These are phyloP conservation scores for Hippophae tibetana DNA, from an alignment of 306 rosid species.

Conservation along the genomic window DNA sequence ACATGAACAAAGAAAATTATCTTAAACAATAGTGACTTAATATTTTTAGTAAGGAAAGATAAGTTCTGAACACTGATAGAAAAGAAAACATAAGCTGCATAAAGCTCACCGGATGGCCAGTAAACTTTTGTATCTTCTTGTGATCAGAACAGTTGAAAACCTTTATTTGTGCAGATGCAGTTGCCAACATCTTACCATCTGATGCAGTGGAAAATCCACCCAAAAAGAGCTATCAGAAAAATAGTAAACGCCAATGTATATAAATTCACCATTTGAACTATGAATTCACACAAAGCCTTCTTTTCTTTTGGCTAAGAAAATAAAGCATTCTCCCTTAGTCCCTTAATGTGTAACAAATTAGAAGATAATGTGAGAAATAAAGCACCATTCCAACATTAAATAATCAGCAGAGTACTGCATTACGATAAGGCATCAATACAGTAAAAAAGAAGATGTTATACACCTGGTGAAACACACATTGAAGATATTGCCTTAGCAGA, in stretches of 20 bases:
- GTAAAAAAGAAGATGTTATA: slow-evolving; percentile 13
- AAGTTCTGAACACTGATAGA: background rate
- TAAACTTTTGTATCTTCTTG: slow-evolving; percentile 70
- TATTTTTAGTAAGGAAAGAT: slow-evolving; percentile 4
- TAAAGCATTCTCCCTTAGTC: too few relatives aligned
- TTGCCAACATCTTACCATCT: slow-evolving; percentile 86
- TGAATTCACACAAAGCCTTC: slow-evolving; percentile 17
- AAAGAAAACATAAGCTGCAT: background rate
- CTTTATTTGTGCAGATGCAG: slow-evolving; percentile 83
- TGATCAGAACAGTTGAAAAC: slow-evolving; percentile 48
- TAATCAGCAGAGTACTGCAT: too few relatives aligned
- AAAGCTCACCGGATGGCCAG: slow-evolving; percentile 96
- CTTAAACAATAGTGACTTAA: background rate
- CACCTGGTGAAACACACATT: slow-evolving; percentile 72
- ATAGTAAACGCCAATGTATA: slow-evolving; percentile 5
- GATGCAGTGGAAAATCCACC: slow-evolving; percentile 16
- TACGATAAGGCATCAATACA: background rate
- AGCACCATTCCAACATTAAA: slow-evolving; percentile 3
- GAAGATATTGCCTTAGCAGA: slow-evolving; percentile 74
- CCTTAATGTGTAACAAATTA: too few relatives aligned
- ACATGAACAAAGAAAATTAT: slow-evolving; percentile 11
- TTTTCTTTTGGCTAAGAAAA: too few relatives aligned
- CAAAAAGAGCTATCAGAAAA: slow-evolving; percentile 26
- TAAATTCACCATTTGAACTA: slow-evolving; percentile 14
- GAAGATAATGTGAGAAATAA: background rate